Conservation (phyloP, 805 yeast genomes). For the Citeromyces matritensis region DNA sequence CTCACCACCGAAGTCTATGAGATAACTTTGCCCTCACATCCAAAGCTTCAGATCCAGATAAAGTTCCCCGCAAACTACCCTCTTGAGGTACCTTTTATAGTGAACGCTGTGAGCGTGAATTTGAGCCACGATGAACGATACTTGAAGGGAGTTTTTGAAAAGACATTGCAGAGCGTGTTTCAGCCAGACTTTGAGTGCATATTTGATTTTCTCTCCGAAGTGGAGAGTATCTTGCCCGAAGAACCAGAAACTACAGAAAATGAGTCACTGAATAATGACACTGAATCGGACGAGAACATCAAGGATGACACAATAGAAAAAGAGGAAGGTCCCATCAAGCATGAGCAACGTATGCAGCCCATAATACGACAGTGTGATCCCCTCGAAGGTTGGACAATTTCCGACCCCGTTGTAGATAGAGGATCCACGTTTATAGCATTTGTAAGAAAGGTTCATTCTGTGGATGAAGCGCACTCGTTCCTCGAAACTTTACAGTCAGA, state of each 20-base stretch:
- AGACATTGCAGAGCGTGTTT: conserved; percentile 37
- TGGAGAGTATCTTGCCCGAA: conserved; percentile 34
- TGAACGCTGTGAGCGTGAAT: conserved; percentile 29
- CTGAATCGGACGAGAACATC: neutral
- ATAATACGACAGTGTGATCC: conserved; percentile 19
- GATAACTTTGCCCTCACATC: conserved; percentile 47
- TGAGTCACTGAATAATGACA: no score
- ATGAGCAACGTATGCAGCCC: neutral
- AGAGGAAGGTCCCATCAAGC: conserved; percentile 1
- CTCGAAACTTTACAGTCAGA: conserved; percentile 44
- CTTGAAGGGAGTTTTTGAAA: conserved; percentile 28
- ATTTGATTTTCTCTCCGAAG: conserved; percentile 62
- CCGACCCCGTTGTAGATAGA: conserved; percentile 71
- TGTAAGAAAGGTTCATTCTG: conserved; percentile 44
- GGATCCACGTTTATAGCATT: conserved; percentile 78
- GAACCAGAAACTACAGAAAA: conserved; percentile 14
- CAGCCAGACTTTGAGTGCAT: conserved; percentile 55
- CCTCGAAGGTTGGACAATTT: conserved; percentile 58
- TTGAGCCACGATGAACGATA: conserved; percentile 13
- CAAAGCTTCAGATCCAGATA: conserved; percentile 42
- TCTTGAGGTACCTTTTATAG: conserved; percentile 37
- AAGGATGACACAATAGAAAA: neutral
- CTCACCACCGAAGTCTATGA: conserved; percentile 22
- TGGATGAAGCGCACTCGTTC: conserved; percentile 47
- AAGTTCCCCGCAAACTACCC: conserved; percentile 70